Evolutionary conservation across 495 filamentous ascomycete genomes (phyloP).

Genomic region (Hypoxylon subgilvum): DNA sequence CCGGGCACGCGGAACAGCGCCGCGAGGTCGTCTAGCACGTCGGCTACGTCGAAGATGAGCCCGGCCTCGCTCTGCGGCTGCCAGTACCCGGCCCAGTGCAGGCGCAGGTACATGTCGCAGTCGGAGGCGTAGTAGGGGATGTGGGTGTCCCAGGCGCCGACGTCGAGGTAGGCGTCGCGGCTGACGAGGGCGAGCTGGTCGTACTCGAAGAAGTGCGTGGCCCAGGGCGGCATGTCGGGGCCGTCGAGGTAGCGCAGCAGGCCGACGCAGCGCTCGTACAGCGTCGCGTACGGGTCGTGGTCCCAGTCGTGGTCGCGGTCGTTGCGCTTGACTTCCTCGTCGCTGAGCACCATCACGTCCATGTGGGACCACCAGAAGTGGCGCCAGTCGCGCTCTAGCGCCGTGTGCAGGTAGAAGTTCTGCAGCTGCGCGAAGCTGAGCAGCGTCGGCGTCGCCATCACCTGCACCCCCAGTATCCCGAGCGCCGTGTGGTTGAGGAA

Average conservation of each 20-base stretch:
- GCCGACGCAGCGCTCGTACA: slow-evolving; percentile 50
- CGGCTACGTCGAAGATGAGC: slow-evolving; percentile 57
- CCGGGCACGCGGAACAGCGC: slow-evolving; percentile 53
- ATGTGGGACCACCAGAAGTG: slow-evolving; percentile 68
- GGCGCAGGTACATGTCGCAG: slow-evolving; percentile 63
- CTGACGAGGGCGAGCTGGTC: slow-evolving; percentile 65
- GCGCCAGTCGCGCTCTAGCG: slow-evolving; percentile 56
- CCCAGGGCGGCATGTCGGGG: slow-evolving; percentile 47
- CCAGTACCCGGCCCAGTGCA: slow-evolving; percentile 60
- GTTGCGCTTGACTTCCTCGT: slow-evolving; percentile 51
- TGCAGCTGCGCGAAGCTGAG: slow-evolving; percentile 68
- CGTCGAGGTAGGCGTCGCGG: slow-evolving; percentile 54
- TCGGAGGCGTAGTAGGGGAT: slow-evolving; percentile 66
- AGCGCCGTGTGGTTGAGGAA: slow-evolving; percentile 64
- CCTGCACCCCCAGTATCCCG: slow-evolving; percentile 58
- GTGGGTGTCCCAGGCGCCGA: slow-evolving; percentile 66
- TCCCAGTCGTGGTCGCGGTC: slow-evolving; percentile 46
- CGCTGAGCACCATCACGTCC: slow-evolving; percentile 61
- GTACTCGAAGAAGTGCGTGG: slow-evolving; percentile 61
- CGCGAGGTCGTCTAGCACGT: slow-evolving; percentile 51
- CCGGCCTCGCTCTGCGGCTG: slow-evolving; percentile 54
- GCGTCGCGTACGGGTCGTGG: slow-evolving; percentile 52
- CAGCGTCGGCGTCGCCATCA: slow-evolving; percentile 62
- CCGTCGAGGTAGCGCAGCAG: slow-evolving; percentile 40
- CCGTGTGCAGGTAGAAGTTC: slow-evolving; percentile 60